Conservation (phyloP, 805 yeast species). For the Tetrapisispora arboricola region DNA sequence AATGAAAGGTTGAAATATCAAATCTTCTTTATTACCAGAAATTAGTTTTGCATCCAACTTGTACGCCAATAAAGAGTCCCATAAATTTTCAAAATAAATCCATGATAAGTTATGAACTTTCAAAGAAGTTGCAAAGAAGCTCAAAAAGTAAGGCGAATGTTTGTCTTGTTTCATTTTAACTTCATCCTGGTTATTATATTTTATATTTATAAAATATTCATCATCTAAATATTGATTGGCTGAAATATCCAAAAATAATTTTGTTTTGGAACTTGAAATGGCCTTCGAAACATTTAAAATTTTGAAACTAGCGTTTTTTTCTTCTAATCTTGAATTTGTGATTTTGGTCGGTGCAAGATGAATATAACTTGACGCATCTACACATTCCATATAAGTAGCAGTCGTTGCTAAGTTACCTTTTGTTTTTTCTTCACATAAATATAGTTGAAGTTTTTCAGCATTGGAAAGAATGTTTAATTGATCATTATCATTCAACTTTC, state of each 20-base stretch:
- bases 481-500: not conserved
- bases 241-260: slow-evolving; percentile 30
- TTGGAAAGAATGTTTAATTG: not conserved
- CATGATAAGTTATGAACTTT: not conserved
- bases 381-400: not conserved
- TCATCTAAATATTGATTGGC: slow-evolving; percentile 6
- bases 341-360: not conserved
- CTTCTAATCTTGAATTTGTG: slow-evolving; percentile 49
- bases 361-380: not conserved
- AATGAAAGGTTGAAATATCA: slow-evolving; percentile 47
- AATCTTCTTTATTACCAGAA: not conserved
- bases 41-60: slow-evolving; percentile 9
- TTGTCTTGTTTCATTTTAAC: not conserved
- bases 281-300: slow-evolving; percentile 35
- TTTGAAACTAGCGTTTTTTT: slow-evolving; percentile 37
- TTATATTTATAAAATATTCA: slow-evolving; percentile 18
- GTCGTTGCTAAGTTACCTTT: not conserved
- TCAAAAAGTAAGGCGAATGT: slow-evolving; percentile 10
- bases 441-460: not conserved
- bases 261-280: slow-evolving; percentile 36
- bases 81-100: slow-evolving; percentile 7
- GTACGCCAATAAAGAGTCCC: slow-evolving; percentile 23
- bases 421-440: not conserved
- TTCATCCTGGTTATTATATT: slow-evolving; percentile 3
- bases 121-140: slow-evolving; percentile 3